These are phyloP conservation scores for Metschnikowia peoriensis DNA, from an alignment of 805 yeast species.

Conservation along the genomic window DNA sequence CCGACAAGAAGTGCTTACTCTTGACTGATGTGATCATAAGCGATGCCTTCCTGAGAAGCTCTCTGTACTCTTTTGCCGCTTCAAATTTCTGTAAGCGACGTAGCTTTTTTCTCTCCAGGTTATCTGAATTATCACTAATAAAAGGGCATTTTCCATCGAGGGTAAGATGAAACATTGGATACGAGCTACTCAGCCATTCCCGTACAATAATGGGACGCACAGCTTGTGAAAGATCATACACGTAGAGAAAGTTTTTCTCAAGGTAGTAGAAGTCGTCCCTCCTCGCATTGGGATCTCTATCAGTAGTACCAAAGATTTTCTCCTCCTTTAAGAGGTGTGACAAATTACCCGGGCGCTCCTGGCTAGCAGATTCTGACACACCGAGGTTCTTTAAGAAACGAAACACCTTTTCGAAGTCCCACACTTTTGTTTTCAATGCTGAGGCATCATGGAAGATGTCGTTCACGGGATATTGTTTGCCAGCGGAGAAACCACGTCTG, in stretches of 20 bases:
- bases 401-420: constrained; percentile 84
- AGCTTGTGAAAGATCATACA: constrained; percentile 75
- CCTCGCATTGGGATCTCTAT: constrained; percentile 81
- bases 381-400: constrained; percentile 70
- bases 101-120: constrained; percentile 39
- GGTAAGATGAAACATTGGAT: constrained; percentile 59
- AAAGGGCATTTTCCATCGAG: constrained; percentile 83
- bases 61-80: constrained; percentile 43
- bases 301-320: constrained; percentile 80
- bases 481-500: constrained; percentile 48
- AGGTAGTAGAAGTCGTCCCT: constrained; percentile 85
- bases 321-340: constrained; percentile 74
- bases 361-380: constrained; percentile 20
- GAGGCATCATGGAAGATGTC: constrained; percentile 70
- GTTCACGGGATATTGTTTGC: constrained; percentile 41
- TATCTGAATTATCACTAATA: constrained; percentile 53
- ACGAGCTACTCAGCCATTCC: constrained; percentile 64
- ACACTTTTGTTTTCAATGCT: constrained; percentile 66
- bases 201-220: constrained; percentile 78
- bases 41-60: constrained; percentile 34
- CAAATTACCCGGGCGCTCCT: constrained; percentile 22
- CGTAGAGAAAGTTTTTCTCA: constrained; percentile 64
- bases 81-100: constrained; percentile 40
- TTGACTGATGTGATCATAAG: constrained; percentile 28
- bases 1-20: constrained; percentile 2